Conservation (phyloP, 495 filamentous ascomycete genomes). For the Durotheca rogersii region DNA sequence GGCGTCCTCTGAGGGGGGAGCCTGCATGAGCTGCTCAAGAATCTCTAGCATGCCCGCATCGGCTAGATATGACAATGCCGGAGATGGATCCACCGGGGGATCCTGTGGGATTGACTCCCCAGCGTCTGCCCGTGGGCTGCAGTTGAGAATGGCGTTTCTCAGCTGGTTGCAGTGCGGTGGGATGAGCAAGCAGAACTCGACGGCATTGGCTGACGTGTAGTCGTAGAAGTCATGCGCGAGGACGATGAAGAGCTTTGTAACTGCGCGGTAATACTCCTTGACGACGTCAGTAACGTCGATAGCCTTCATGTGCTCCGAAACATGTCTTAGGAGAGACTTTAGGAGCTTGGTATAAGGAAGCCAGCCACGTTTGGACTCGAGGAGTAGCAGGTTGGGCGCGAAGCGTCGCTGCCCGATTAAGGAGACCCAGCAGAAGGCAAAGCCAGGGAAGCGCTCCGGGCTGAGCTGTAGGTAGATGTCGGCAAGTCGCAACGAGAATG, state of each 20-base stretch:
- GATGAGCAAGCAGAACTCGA: constrained; percentile 80
- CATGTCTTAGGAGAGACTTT: constrained; percentile 68
- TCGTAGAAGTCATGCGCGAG: constrained; percentile 94
- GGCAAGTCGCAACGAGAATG: constrained; percentile 71
- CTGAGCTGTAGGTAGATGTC: constrained; percentile 72
- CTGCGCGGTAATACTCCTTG: constrained; percentile 81
- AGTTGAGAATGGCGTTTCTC: constrained; percentile 83
- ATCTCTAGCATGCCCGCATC: constrained; percentile 65
- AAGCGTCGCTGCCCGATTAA: constrained; percentile 85
- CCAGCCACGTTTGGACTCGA: constrained; percentile 73
- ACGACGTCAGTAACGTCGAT: constrained; percentile 65
- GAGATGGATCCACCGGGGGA: constrained; percentile 29
- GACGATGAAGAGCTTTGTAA: constrained; percentile 77
- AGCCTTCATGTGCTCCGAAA: constrained; percentile 78
- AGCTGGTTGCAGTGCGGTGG: constrained; percentile 85
- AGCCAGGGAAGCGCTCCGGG: constrained; percentile 73
- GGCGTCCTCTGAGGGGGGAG: constrained; percentile 62
- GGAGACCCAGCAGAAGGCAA: constrained; percentile 80
- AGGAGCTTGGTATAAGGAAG: constrained; percentile 71
- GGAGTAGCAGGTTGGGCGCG: constrained; percentile 73
- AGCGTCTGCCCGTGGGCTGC: constrained; percentile 71
- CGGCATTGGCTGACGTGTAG: constrained; percentile 84
- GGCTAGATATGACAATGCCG: constrained; percentile 49
- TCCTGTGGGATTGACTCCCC: constrained; percentile 56
- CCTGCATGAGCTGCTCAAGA: constrained; percentile 64